A percentile compares a stretch with the other conserved stretches of the same genome.
phyloP scores from a whole-genome alignment of 192 early-diverging fungal species.

The Geranomyces michiganensis region DNA sequence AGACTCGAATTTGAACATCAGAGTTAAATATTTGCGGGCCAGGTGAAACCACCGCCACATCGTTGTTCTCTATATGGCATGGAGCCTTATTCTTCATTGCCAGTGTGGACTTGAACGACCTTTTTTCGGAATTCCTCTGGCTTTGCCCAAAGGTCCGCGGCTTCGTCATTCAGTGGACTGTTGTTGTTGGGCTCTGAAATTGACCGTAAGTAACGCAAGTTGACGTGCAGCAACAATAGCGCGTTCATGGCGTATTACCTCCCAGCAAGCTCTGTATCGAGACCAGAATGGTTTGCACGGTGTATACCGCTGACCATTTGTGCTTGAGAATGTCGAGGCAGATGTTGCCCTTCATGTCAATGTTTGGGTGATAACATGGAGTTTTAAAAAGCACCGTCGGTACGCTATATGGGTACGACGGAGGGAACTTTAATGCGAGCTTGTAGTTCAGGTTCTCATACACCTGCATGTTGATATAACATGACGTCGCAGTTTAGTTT shows the following conservation, averaged over 20 bases:
- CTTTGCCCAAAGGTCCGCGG: conserved; percentile 49
- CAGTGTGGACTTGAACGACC: neutral
- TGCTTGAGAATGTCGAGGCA: conserved; percentile 65
- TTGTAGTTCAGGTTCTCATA: conserved; percentile 58
- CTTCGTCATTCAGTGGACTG: conserved; percentile 54
- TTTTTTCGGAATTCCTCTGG: conserved; percentile 28
- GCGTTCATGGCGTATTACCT: no score
- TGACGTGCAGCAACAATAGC: no score
- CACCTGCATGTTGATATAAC: neutral
- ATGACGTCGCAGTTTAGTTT: no score
- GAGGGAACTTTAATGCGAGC: conserved; percentile 54
- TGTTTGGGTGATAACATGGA: conserved; percentile 55
- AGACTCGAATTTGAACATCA: no score
- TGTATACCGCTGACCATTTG: conserved; percentile 63
- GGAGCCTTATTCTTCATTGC: conserved; percentile 13
- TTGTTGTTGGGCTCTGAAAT: conserved; percentile 60
- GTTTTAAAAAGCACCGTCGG: conserved; percentile 54
- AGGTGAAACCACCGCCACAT: no score
- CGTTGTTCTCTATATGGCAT: no score
- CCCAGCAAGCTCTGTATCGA: conserved; percentile 60
- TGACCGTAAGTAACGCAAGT: neutral
- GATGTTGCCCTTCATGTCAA: conserved; percentile 50
- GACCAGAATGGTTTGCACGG: conserved; percentile 57
- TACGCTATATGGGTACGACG: conserved; percentile 53
- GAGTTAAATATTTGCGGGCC: no score